Evolutionary conservation across 768 basidiomycete species (phyloP).

Genomic region (Lanmaoa pseudosensibilis): DNA sequence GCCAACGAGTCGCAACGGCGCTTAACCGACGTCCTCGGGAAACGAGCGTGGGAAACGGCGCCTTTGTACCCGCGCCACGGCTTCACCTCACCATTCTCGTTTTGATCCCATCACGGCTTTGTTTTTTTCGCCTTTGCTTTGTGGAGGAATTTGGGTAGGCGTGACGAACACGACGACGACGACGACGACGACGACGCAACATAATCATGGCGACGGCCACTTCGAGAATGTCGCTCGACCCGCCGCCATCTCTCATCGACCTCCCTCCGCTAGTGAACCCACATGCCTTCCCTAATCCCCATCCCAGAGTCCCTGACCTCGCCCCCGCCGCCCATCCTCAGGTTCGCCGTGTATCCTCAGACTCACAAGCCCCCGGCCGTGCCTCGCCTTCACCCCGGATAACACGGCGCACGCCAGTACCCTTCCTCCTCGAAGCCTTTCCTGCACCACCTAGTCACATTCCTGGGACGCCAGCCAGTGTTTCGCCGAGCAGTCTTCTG

Average conservation of each 20-base stretch:
- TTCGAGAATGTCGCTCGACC: slow-evolving; percentile 22
- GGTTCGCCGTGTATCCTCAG: slow-evolving; percentile 27
- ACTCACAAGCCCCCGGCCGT: slow-evolving; percentile 25
- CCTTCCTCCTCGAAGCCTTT: slow-evolving; percentile 39
- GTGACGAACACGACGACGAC: slow-evolving; percentile 18
- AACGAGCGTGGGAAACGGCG: slow-evolving; percentile 24
- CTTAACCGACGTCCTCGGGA: slow-evolving; percentile 19
- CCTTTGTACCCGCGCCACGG: slow-evolving; percentile 16
- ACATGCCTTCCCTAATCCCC: slow-evolving; percentile 17
- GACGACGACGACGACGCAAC: neutral
- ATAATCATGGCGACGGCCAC: slow-evolving; percentile 18
- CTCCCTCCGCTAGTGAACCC: slow-evolving; percentile 10
- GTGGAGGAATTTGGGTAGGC: slow-evolving; percentile 10
- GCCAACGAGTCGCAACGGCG: slow-evolving; percentile 7
- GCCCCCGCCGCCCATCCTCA: slow-evolving; percentile 5
- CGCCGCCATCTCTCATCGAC: slow-evolving; percentile 4
- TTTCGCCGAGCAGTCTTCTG: slow-evolving; percentile 1
- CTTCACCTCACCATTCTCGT: slow-evolving; percentile 7
- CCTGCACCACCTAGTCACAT: slow-evolving; percentile 37
- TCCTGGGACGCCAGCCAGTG: slow-evolving; percentile 24
- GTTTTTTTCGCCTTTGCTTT: slow-evolving; percentile 22
- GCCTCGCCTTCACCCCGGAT: slow-evolving; percentile 27
- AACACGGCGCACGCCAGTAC: slow-evolving; percentile 33
- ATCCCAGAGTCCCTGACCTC: slow-evolving; percentile 14
- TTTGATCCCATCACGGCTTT: slow-evolving; percentile 17